Evolutionary conservation across 2,329 filamentous ascomycete species (phyloP).

Genomic region (Laburnicola sp.): DNA sequence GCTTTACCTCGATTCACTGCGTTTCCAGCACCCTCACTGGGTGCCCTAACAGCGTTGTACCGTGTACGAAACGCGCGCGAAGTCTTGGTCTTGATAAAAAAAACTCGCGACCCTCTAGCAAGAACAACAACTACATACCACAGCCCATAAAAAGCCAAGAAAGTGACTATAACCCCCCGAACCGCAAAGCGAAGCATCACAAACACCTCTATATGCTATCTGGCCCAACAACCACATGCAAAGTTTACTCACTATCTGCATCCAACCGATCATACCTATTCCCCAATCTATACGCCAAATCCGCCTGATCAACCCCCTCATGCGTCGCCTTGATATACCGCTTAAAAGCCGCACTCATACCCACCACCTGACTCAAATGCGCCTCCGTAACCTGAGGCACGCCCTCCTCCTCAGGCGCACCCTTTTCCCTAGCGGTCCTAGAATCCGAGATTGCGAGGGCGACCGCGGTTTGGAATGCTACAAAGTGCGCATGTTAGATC

Average conservation of each 20-base stretch:
- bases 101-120: no score
- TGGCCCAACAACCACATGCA: no score
- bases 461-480: not conserved
- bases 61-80: no score
- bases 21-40: no score
- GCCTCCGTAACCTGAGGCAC: slow-evolving; percentile 4
- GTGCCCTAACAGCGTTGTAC: no score
- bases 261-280: slow-evolving; percentile 10
- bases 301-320: slow-evolving; percentile 7
- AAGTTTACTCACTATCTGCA: not conserved
- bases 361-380: slow-evolving; percentile 16
- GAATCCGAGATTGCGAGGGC: not conserved
- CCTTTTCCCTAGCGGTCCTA: not conserved
- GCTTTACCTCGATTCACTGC: no score
- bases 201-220: no score
- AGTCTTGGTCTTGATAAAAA: no score
- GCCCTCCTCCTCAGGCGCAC: not conserved
- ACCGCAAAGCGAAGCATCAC: no score
- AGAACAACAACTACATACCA: no score
- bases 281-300: slow-evolving; percentile 6
- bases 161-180: no score
- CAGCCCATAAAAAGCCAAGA: no score
- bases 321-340: slow-evolving; percentile 14
- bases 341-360: slow-evolving; percentile 15
- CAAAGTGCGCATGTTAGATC: not conserved